These are phyloP conservation scores for Sclerotinia borealis DNA, from an alignment of 2,329 filamentous ascomycete genomes.

Conservation along the genomic window DNA sequence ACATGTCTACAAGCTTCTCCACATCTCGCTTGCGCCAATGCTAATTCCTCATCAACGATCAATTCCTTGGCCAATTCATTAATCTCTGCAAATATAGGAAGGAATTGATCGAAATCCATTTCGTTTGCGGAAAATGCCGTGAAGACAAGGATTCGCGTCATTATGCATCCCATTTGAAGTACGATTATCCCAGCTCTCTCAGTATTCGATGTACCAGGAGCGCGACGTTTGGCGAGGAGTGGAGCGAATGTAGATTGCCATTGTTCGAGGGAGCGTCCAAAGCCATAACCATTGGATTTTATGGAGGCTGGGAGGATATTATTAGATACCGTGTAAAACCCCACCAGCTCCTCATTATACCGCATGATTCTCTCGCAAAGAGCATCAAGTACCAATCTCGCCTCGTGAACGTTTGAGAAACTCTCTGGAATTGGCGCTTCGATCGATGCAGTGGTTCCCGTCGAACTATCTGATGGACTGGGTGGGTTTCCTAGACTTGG, in stretches of 20 bases:
- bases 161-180: conserved; percentile 57
- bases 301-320: conserved; percentile 39
- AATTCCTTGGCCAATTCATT: conserved; percentile 54
- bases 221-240: conserved; percentile 44
- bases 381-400: conserved; percentile 50
- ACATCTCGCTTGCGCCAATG: conserved; percentile 21
- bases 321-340: conserved; percentile 38
- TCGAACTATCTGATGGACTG: conserved; percentile 37
- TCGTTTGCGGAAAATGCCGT: conserved; percentile 57
- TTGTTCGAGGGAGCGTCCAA: conserved; percentile 45
- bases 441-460: conserved; percentile 14
- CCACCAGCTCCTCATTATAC: conserved; percentile 51
- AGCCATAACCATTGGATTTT: conserved; percentile 32
- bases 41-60: conserved; percentile 36
- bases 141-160: conserved; percentile 49
- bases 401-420: conserved; percentile 48
- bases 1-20: conserved; percentile 14
- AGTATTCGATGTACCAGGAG: conserved; percentile 42
- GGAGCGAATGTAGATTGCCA: conserved; percentile 53
- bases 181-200: conserved; percentile 55
- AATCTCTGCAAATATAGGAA: conserved; percentile 47
- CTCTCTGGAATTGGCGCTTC: conserved; percentile 23
- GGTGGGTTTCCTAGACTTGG: conserved; percentile 28
- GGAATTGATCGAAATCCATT: conserved; percentile 51
- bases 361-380: conserved; percentile 51